Evolutionary conservation across 192 early-diverging fungal genomes (phyloP), one percentile per base, ranked within the genome.

Genomic region (Martensiomyces pterosporus): DNA sequence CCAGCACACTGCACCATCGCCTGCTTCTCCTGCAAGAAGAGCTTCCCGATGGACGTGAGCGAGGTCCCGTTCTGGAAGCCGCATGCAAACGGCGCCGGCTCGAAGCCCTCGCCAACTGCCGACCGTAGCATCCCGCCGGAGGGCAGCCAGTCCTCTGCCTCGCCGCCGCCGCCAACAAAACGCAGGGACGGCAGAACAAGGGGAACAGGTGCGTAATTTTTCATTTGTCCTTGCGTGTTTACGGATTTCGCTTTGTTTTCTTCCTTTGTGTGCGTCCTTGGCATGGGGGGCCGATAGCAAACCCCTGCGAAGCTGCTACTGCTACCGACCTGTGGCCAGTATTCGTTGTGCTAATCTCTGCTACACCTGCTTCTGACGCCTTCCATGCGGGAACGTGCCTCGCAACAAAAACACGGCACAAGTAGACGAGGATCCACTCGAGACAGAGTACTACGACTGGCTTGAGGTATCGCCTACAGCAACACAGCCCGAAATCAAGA

Each of bases 381-480:
- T n/a, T n/a, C n/a, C n/a, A n/a, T n/a, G n/a, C n/a, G n/a, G n/a
- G n/a, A n/a, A n/a, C n/a, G n/a, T n/a, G n/a, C n/a, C n/a, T n/a
- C n/a, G n/a, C n/a, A n/a, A n/a, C n/a, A n/a, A n/a, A n/a, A n/a
- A n/a, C n/a, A n/a, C n/a, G n/a, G n/a, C n/a, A n/a, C n/a, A n/a
- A n/a, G 47, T 41, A 77, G 91, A 89, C 60, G 84, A 87, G 35
- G 77, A 78, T 12, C 90, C 91, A 18, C 62, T 85, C 12, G 85
- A 90, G 43, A 88, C 88, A 3, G 87, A 88, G 49, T 88, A 91
- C 64, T 99, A 99, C 69, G 92, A 96, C 43, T 60, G 90, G 39
- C 78, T 99, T 21, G 87, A 83, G 13, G 85, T 97, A 5, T 40
- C 75, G 4, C 57, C 81, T 8, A 67, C 80, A 16, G 96, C 96